These are phyloP conservation scores for Macrolepiota albuminosa DNA, from an alignment of 768 basidiomycete species.

Conservation along the genomic window DNA sequence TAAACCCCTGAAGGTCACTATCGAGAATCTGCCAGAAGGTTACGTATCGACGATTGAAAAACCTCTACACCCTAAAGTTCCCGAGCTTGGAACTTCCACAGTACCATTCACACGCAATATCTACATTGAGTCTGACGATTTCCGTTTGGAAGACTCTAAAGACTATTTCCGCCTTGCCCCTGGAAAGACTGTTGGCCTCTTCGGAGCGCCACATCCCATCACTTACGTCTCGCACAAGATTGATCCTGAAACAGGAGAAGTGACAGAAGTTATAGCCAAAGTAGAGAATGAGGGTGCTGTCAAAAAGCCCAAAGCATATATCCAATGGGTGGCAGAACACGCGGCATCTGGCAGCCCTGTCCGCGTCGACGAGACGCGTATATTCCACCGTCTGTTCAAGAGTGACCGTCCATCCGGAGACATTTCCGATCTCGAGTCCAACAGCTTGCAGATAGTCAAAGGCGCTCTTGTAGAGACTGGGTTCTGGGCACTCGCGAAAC, in stretches of 20 bases:
- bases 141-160: conserved; percentile 83
- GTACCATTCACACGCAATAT: conserved; percentile 86
- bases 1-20: conserved; percentile 83
- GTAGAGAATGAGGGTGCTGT: conserved; percentile 64
- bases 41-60: conserved; percentile 82
- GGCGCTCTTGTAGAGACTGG: conserved; percentile 86
- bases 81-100: conserved; percentile 74
- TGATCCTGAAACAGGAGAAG: conserved; percentile 65
- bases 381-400: conserved; percentile 93
- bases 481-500: conserved; percentile 80
- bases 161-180: conserved; percentile 98
- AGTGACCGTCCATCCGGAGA: conserved; percentile 86
- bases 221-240: conserved; percentile 88
- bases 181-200: conserved; percentile 94
- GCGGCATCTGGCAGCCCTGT: conserved; percentile 76
- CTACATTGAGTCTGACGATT: conserved; percentile 93
- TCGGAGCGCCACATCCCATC: conserved; percentile 89
- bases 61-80: conserved; percentile 90
- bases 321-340: conserved; percentile 96
- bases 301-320: conserved; percentile 88
- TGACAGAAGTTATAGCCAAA: conserved; percentile 74
- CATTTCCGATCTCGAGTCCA: conserved; percentile 79
- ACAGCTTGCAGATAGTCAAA: conserved; percentile 75
- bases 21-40: conserved; percentile 88
- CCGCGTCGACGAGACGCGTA: conserved; percentile 79